Conservation (phyloP, 805 yeast genomes). For the Yarrowia deformans region DNA sequence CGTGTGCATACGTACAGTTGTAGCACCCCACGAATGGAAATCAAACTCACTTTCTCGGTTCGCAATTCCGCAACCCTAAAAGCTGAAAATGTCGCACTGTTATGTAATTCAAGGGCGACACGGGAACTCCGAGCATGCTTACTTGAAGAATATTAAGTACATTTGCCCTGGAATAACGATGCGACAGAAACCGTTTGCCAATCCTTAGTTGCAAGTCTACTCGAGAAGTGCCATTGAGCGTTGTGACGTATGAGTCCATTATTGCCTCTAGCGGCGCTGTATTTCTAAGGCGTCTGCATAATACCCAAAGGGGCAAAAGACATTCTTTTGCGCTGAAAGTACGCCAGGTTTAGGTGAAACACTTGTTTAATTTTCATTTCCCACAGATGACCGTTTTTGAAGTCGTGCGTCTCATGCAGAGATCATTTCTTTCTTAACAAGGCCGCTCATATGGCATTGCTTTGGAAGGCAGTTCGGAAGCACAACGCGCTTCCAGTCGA, state of each 20-base stretch:
- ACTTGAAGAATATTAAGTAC: too few relatives aligned
- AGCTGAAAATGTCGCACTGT: neutral
- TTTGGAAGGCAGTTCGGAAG: slow-evolving; percentile 18
- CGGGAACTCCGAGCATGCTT: too few relatives aligned
- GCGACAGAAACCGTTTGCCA: too few relatives aligned
- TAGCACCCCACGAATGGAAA: neutral
- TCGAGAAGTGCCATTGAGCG: too few relatives aligned
- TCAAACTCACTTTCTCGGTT: slow-evolving; percentile 1
- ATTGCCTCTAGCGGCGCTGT: neutral
- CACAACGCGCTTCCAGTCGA: neutral
- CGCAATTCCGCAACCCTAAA: slow-evolving; percentile 12
- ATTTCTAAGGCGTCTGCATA: neutral
- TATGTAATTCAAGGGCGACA: neutral
- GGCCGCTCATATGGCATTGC: slow-evolving; percentile 3
- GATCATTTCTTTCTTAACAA: neutral
- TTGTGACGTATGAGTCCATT: too few relatives aligned
- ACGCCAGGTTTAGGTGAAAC: slow-evolving; percentile 6
- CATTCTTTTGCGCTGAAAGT: slow-evolving; percentile 12
- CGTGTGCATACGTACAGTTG: too few relatives aligned
- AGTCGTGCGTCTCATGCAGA: slow-evolving; percentile 4
- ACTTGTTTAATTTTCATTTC: slow-evolving; percentile 7
- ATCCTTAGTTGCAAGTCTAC: too few relatives aligned
- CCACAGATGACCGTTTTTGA: slow-evolving; percentile 15
- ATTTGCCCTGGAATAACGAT: too few relatives aligned
- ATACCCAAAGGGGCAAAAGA: slow-evolving; percentile 18